Evolutionary conservation across 2,329 filamentous ascomycete species (phyloP), one percentile per base, ranked within the genome.

Genomic region (Penicillium vulpinum): DNA sequence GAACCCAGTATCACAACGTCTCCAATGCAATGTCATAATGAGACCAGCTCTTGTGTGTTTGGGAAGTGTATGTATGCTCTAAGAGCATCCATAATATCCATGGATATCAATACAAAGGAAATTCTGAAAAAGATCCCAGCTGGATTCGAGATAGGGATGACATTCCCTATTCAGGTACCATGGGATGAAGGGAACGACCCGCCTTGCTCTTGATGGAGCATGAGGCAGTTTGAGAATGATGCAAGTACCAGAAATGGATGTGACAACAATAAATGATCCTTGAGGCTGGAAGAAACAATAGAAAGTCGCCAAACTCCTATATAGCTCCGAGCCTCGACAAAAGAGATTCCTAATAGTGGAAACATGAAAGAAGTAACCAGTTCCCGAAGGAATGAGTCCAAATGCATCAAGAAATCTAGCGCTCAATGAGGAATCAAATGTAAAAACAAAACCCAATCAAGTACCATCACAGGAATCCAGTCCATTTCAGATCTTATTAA

Each of bases 361-460:
- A n/a, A 59, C 40, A 58, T 51, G 22, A 33, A 39, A 43, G 22
- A 62, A 54, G 31, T 31, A 47, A 28, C 43, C 35, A 26, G 24
- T 46, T 56, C 50, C 38, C 51, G n/a, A 29, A 41, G 26, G 49
- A 43, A 39, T 15, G 44, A 24, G 33, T 40, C 47, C 58, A 45
- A 46, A 59, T 54, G 57, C 54, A 52, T 57, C 53, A 44, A 54
- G 36, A 51, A 31, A 57, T 59, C 54, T 56, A 61, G 41, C 48
- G 35, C 28, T 35, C 54, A 57, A 57, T 45, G 40, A 56, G 53
- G 39, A 35, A 36, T 21, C 39, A 54, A 28, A 28, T 18, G 51
- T 45, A 22, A 56, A 59, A 29, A 65, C 63, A 65, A 29, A 47
- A 48, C 52, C 48, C 45, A 41, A 29, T 29, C n/a, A 56, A 28